Evolutionary conservation across 1,284 basidiomycete species (phyloP), one percentile per base, ranked within the genome.

Genomic region (Vanrija humicola): DNA sequence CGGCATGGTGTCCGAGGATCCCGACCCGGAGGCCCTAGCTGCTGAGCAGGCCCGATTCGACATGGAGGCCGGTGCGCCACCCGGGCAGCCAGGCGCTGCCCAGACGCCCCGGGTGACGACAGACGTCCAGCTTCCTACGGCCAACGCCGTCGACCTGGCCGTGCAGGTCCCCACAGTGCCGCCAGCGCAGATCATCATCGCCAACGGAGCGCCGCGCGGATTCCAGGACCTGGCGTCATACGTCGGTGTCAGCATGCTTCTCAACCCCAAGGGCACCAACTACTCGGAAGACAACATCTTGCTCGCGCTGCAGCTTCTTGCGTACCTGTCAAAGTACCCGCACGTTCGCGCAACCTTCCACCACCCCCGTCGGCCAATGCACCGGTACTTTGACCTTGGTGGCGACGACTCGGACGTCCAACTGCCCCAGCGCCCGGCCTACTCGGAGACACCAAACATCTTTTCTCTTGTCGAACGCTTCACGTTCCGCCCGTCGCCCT

Each of bases 281-380:
- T 97, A 94, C 76, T 84, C 91, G 28, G 94, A 98, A 70, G 94
- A 98, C 69, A 94, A 97, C 66, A 92, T 98, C 0, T 79, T 98
- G 3, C 83, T 96, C 16, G 86, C 88, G 23, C 79, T 98, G 15
- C 95, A 98, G 75, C 83, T 98, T 1, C 81, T 98, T 0, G 96
- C 96, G 7, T 98, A 98, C 69, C 81, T 98, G 21, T 93, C 89
- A 78, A 98, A 98, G 75, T 98, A 98, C 72, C 91, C 95, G 0
- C 95, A 98, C 75, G 94, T 98, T 4, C 82, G 95, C n/a, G 87
- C 93, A 63, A 90, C 93, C 6, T 98, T 98, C 73, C 97, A 98
- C 75, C 89, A 89, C 71, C 85, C 85, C 0, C 82, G 89, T 1
- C 73, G 73, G 29, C 77, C 77, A 0, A 74, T 78, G 68, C 76